Evolutionary conservation across 805 yeast genomes (phyloP).

Genomic region (Zygosaccharomyces gambellarensis): DNA sequence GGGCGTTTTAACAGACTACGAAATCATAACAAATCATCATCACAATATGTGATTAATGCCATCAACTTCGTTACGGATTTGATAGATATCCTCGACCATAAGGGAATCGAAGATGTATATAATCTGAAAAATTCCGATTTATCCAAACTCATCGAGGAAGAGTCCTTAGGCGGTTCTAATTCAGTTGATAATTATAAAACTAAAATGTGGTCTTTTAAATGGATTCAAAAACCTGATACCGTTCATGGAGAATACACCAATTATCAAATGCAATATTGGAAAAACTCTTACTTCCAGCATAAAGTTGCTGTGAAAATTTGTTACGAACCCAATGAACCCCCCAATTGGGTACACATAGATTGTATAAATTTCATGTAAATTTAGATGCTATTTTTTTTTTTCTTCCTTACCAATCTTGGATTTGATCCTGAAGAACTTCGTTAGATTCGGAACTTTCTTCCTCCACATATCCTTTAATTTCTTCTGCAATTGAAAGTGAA

Average conservation of each 20-base stretch:
- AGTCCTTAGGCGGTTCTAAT: constrained; percentile 23
- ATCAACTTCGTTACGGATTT: constrained; percentile 41
- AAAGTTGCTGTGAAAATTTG: constrained; percentile 40
- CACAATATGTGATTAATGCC: constrained; percentile 22
- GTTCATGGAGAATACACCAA: constrained; percentile 46
- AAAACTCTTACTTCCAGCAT: constrained; percentile 42
- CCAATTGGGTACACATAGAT: constrained; percentile 27
- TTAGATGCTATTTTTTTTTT: not conserved
- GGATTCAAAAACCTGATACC: constrained; percentile 35
- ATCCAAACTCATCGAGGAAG: constrained; percentile 21
- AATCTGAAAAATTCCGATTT: constrained; percentile 44
- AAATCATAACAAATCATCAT: constrained; percentile 6
- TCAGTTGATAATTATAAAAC: constrained; percentile 18
- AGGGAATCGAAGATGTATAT: constrained; percentile 40
- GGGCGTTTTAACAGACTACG: constrained; percentile 34
- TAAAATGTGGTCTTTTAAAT: constrained; percentile 41
- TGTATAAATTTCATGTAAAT: constrained; percentile 25
- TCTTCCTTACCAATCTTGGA: constrained; percentile 23
- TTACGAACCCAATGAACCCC: constrained; percentile 20
- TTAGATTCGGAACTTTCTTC: constrained; percentile 19
- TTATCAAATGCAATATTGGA: constrained; percentile 56
- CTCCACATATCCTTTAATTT: constrained; percentile 31
- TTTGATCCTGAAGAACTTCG: constrained; percentile 19
- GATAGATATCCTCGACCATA: constrained; percentile 39
- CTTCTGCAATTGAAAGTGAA: constrained; percentile 30